These are phyloP conservation scores for Rhododendron kiyosumense DNA, from an alignment of 148 eudicot genomes.

Conservation along the genomic window DNA sequence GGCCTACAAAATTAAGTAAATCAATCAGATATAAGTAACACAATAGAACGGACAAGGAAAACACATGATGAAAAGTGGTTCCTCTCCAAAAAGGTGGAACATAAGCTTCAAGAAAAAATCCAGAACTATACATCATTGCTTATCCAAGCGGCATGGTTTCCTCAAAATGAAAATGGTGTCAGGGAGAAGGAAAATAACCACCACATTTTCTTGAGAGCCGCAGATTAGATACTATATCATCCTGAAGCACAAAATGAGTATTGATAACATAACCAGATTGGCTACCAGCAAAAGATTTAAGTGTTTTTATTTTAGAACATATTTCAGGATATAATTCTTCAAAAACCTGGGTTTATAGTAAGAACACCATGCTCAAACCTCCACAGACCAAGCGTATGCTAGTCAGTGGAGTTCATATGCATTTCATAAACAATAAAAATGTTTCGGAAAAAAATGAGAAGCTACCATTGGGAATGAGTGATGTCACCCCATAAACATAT, in stretches of 20 bases:
- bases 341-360: neutral
- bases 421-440: neutral
- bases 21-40: neutral
- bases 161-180: neutral
- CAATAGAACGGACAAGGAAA: neutral
- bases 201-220: neutral
- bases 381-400: neutral
- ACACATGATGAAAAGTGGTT: neutral
- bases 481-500: neutral
- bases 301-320: neutral
- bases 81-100: neutral
- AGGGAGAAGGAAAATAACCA: neutral
- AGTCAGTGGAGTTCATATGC: neutral
- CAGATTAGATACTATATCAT: neutral
- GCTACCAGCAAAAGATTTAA: neutral
- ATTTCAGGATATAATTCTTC: neutral
- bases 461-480: neutral
- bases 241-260: neutral
- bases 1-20: conserved; percentile 41
- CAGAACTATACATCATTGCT: neutral
- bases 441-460: neutral
- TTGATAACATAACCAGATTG: neutral
- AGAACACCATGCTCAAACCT: neutral
- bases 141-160: neutral
- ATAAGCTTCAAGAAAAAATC: neutral